Percentiles rank a stretch among this genome's conserved stretches.
Evolutionary conservation across 768 basidiomycete species (phyloP).

Genomic region (Trametes sanguinea): DNA sequence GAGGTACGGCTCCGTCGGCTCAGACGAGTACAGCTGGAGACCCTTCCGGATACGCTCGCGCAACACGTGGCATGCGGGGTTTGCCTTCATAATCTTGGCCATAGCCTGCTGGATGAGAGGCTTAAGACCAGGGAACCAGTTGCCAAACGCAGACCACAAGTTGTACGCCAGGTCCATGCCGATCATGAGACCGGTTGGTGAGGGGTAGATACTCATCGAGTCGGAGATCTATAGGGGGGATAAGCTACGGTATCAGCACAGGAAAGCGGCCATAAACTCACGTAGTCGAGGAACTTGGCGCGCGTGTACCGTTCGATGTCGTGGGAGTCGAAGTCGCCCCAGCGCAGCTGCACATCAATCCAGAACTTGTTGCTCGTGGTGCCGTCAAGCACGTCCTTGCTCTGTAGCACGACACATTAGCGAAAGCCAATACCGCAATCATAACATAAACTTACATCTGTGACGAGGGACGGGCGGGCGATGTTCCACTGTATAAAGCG

Average conservation of each 20-base stretch:
- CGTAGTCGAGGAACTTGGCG: conserved; percentile 98
- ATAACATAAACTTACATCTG: conserved; percentile 62
- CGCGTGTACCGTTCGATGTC: conserved; percentile 99
- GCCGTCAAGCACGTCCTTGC: conserved; percentile 95
- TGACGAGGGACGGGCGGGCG: conserved; percentile 90
- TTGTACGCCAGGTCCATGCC: conserved; percentile 99
- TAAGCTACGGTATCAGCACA: background rate
- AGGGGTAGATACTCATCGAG: conserved; percentile 99
- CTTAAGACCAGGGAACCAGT: conserved; percentile 99
- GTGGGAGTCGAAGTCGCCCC: conserved; percentile 99
- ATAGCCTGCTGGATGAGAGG: conserved; percentile 98
- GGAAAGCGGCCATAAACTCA: conserved; percentile 36
- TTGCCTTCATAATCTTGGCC: conserved; percentile 99
- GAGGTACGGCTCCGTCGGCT: conserved; percentile 98
- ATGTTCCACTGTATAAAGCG: conserved; percentile 81
- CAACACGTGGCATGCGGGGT: conserved; percentile 95
- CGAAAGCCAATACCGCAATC: conserved; percentile 26
- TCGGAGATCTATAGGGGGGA: conserved; percentile 68
- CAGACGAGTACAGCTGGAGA: conserved; percentile 96
- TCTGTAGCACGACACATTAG: conserved; percentile 41
- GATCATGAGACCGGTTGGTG: conserved; percentile 98
- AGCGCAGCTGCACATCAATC: conserved; percentile 93
- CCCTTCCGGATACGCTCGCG: conserved; percentile 99
- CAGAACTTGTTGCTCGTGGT: conserved; percentile 99
- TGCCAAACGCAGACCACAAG: conserved; percentile 97